Percentiles rank a stretch among this genome's conserved stretches.
phyloP scores from a whole-genome alignment of 2,329 filamentous ascomycete species.

The Colletotrichum lupini region DNA sequence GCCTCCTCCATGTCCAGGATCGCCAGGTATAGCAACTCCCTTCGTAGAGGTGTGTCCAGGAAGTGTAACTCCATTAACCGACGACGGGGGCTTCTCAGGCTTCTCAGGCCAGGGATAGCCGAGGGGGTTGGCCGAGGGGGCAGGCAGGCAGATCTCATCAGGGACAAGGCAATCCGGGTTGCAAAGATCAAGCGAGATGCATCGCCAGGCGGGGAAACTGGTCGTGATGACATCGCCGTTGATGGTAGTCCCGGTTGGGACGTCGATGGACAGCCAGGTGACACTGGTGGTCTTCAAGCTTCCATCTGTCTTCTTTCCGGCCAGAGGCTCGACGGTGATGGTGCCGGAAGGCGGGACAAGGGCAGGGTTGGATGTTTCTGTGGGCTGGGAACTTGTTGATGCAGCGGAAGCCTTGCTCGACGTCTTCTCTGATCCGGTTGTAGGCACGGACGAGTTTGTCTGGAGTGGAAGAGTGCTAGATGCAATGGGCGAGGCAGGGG shows the following conservation, averaged over 20 bases:
- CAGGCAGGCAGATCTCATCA: not conserved
- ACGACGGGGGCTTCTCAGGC: not conserved
- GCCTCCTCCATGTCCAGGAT: not conserved
- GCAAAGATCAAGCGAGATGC: constrained; percentile 19
- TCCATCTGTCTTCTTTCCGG: constrained; percentile 11
- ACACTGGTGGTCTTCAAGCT: constrained; percentile 17
- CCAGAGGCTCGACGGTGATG: constrained; percentile 16
- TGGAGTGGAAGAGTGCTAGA: constrained; percentile 15
- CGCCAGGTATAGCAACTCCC: too few species aligned
- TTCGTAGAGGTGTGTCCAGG: not conserved
- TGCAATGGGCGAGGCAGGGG: not conserved
- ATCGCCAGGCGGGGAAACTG: constrained; percentile 20
- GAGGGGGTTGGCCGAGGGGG: not conserved
- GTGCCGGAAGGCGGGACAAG: not conserved
- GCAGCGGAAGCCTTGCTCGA: not conserved
- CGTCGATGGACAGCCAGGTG: constrained; percentile 30
- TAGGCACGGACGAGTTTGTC: not conserved
- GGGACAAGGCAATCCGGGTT: constrained; percentile 17
- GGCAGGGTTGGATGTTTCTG: not conserved
- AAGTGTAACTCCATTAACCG: not conserved
- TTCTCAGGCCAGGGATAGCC: constrained; percentile 14
- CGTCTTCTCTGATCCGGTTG: not conserved
- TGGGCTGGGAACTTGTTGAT: not conserved
- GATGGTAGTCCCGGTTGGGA: not conserved
- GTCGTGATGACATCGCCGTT: not conserved